Evolutionary conservation across 805 yeast species (phyloP), one percentile per base, ranked within the genome.

Genomic region (Henningerozyma blattae): DNA sequence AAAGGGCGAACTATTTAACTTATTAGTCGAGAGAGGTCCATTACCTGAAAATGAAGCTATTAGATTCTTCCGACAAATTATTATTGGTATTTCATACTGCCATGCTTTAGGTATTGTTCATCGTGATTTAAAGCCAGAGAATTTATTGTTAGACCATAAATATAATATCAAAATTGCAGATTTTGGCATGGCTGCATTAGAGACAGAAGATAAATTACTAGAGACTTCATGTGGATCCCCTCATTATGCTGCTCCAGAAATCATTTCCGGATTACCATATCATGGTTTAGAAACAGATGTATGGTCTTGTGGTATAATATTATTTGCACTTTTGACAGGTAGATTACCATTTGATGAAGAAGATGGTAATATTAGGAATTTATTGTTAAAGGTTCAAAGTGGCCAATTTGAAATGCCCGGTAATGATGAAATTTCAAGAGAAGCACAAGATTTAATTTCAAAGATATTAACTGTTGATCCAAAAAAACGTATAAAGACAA

Each of bases 211-310:
- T 44, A 75, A 80, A 46, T 61, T 89, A 50, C 65, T 91, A 37
- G 96, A 89, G 56, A 91, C 98, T 4, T 78, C 93, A 15, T 91
- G 98, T 59, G 98, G 98, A 1, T 86, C 96, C 14, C 98, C 98
- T 7, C 98, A 91, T 57, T 91, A 91, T 58, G 98, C 97, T 2
- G 84, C 95, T 8, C 98, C 98, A 0, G 98, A 91, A 56, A 89
- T 91, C 45, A 96, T 91, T 9, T 82, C 95, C 10, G 98, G 98
- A 25, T 74, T 80, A 40, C 85, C 77, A 39, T 91, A 91, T 56
- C 97, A 91, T 52, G 98, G 98, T 12, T 86, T 94, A 20, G 95
- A 95, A 28, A 77, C 93, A 22, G 98, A 91, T 58, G 87, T 91
- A 35, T 91, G 98, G 98, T 87, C 95, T 5, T 87, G 96, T 61